Evolutionary conservation across 2,329 filamentous ascomycete species (phyloP).

Genomic region (Phyllosticta ampelicida): DNA sequence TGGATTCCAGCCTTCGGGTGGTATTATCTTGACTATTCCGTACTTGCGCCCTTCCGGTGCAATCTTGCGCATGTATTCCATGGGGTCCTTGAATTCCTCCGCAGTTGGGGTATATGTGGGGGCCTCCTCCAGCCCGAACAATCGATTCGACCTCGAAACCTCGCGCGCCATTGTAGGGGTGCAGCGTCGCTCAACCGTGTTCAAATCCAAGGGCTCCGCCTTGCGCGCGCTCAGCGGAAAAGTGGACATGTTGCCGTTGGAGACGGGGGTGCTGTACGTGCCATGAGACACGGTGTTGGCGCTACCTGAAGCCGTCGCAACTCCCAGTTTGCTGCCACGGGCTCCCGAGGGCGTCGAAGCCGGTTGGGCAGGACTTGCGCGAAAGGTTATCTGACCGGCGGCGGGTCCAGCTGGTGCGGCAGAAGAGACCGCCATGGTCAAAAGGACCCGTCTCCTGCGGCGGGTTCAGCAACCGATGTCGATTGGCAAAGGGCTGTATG

Average conservation of each 20-base stretch:
- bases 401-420: slow-evolving; percentile 23
- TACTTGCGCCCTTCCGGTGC: slow-evolving; percentile 74
- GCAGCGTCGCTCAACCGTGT: slow-evolving; percentile 83
- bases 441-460: slow-evolving; percentile 2
- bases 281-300: slow-evolving; percentile 9
- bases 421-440: slow-evolving; percentile 27
- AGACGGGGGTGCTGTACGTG: slow-evolving; percentile 5
- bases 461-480: not conserved
- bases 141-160: slow-evolving; percentile 63
- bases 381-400: slow-evolving; percentile 23
- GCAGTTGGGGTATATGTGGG: slow-evolving; percentile 83
- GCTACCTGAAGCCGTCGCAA: slow-evolving; percentile 16
- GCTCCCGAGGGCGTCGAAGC: slow-evolving; percentile 3
- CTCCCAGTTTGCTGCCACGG: slow-evolving; percentile 18
- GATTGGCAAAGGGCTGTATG: not conserved
- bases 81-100: slow-evolving; percentile 89
- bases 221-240: slow-evolving; percentile 55
- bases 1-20: slow-evolving; percentile 87
- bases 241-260: slow-evolving; percentile 25
- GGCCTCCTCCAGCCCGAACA: slow-evolving; percentile 78
- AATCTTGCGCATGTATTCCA: slow-evolving; percentile 90
- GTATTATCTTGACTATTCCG: slow-evolving; percentile 92
- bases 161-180: slow-evolving; percentile 69
- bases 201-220: slow-evolving; percentile 64
- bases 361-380: slow-evolving; percentile 23